Conservation (phyloP, 148 eudicot species). For the Cornus kousa region DNA sequence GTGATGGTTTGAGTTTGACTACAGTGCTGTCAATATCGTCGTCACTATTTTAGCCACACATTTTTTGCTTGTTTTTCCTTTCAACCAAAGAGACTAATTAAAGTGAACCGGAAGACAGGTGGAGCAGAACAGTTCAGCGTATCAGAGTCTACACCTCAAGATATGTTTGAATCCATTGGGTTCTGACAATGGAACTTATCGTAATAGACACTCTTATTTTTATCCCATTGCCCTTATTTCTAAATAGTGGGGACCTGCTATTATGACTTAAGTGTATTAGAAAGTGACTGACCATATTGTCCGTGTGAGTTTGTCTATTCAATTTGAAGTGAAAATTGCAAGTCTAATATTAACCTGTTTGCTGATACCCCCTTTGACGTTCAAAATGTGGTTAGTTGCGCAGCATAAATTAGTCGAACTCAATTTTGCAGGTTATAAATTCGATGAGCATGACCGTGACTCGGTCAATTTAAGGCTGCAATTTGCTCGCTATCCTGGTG, state of each 20-base stretch:
- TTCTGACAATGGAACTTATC: background rate
- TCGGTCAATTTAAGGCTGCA: constrained; percentile 64
- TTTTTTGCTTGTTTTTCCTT: too few species aligned
- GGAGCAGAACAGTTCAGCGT: background rate
- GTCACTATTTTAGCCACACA: background rate
- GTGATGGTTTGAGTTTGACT: background rate
- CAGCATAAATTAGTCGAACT: constrained; percentile 49
- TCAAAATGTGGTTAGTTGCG: constrained; percentile 19
- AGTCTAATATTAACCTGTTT: constrained; percentile 3
- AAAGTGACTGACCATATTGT: background rate
- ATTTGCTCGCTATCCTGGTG: constrained; percentile 89
- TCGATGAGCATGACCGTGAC: constrained; percentile 84
- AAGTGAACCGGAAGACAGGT: background rate
- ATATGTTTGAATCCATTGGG: background rate
- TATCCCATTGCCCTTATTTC: background rate
- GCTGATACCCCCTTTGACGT: constrained; percentile 11
- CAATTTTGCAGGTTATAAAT: constrained; percentile 90
- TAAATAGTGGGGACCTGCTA: background rate
- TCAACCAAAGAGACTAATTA: background rate
- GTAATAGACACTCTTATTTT: background rate
- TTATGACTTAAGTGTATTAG: background rate
- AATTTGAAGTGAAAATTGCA: constrained; percentile 6
- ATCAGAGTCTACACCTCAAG: too few species aligned
- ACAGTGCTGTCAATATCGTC: background rate
- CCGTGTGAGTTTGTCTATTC: background rate